Base-by-base conservation (phyloP, 345 rosid genomes). In the Bruguiera parviflora region DNA sequence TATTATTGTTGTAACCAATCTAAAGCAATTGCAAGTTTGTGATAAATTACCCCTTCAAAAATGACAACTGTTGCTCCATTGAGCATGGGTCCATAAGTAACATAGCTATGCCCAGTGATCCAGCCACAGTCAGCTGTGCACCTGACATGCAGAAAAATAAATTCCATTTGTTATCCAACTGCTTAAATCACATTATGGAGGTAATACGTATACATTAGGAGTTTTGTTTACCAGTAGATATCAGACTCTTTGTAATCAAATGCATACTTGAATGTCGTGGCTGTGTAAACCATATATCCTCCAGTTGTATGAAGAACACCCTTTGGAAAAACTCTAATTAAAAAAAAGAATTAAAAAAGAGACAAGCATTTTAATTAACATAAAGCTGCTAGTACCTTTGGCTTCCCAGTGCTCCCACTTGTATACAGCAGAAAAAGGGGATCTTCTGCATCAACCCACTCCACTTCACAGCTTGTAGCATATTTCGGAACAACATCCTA, bases 41-140 rank as follows among this genome's bases (percentile, higher is more conserved):
- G 55, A 33, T 35, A 33, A 58, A 76, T 89, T 90, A 95, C 99
- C 96, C 99, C 99, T 83, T 95, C 99, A 72, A 60, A 90, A 66
- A 95, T 82, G 72, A 95, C 81, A 74, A 73, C 71, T 31, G 88
- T 72, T 63, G 99, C 99, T 78, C 96, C 97, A 82, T 95, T 95
- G 63, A 95, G 99, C 93, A 92, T 74, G 27, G 99, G 99, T 65
- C 99, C 99, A 68, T 95, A 95, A 33, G 98, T 90, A 65, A 95
- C 98, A 72, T 95, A 95, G 77, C 99, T 95, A 75, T 95, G 99
- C 66, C 99, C 99, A 27, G 99, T 95, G 56, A 95, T 92, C 99
- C 99, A 95, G 74, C 99, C 99, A 85, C 99, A 95, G 76, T 95
- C 99, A 77, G 99, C 99, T 39, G 99, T 95, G 81, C 99, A 95